Evolutionary conservation across 2,329 filamentous ascomycete genomes (phyloP).

Genomic region (Trichothecium sympodiale): DNA sequence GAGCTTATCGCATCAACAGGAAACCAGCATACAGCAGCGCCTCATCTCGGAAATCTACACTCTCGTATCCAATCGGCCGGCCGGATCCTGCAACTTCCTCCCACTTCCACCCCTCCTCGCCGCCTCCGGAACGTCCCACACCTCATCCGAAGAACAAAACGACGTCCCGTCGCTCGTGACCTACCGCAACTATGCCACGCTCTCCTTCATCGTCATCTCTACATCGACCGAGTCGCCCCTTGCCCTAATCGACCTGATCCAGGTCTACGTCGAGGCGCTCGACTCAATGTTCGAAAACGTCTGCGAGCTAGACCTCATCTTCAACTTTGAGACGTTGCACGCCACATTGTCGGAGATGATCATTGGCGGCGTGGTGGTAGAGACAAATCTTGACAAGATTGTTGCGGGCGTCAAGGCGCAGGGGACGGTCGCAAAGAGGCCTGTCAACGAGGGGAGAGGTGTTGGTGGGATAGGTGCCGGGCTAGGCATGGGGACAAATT

Average conservation of each 20-base stretch:
- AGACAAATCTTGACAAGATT: slow-evolving; percentile 82
- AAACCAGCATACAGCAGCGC: slow-evolving; percentile 93
- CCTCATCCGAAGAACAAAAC: slow-evolving; percentile 58
- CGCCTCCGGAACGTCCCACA: slow-evolving; percentile 50
- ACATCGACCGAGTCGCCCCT: slow-evolving; percentile 94
- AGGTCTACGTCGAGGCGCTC: slow-evolving; percentile 93
- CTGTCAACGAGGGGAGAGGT: slow-evolving; percentile 56
- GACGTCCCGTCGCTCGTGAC: slow-evolving; percentile 93
- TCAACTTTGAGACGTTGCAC: slow-evolving; percentile 97
- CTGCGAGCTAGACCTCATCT: slow-evolving; percentile 95
- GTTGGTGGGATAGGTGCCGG: slow-evolving; percentile 32
- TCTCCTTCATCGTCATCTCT: slow-evolving; percentile 97
- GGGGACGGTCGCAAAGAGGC: slow-evolving; percentile 66
- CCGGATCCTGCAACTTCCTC: slow-evolving; percentile 95
- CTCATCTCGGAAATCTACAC: slow-evolving; percentile 96
- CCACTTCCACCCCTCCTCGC: slow-evolving; percentile 61
- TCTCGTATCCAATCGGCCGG: slow-evolving; percentile 81
- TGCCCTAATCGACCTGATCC: slow-evolving; percentile 89
- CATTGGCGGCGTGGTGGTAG: slow-evolving; percentile 85
- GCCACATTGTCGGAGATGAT: slow-evolving; percentile 89
- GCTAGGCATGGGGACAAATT: slow-evolving; percentile 45
- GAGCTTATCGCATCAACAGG: slow-evolving; percentile 43
- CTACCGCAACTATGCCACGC: slow-evolving; percentile 94
- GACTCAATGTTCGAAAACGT: slow-evolving; percentile 97
- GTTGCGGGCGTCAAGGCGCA: slow-evolving; percentile 73